Conservation (phyloP, 495 filamentous ascomycete genomes). For the Penicillium taxi region DNA sequence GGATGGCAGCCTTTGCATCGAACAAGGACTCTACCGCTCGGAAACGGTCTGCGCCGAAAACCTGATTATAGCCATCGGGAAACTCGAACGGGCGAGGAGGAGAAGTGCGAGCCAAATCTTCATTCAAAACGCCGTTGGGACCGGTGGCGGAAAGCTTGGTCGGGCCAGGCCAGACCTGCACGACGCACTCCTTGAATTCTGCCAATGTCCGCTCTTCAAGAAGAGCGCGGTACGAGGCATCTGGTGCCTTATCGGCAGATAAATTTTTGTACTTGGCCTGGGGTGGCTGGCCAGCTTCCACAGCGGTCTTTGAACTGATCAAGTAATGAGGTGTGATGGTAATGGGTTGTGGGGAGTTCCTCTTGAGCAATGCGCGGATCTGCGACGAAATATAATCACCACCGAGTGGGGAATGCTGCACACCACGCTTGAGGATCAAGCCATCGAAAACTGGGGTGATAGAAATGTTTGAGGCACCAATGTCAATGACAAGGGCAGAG, state of each 20-base stretch:
- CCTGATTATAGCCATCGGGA: conserved; percentile 89
- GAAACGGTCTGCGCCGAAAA: conserved; percentile 82
- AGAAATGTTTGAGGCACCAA: conserved; percentile 84
- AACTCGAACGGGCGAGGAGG: conserved; percentile 88
- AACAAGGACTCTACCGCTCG: conserved; percentile 79
- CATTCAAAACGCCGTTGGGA: conserved; percentile 52
- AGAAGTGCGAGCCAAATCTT: conserved; percentile 56
- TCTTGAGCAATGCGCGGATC: conserved; percentile 67
- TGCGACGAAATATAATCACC: conserved; percentile 87
- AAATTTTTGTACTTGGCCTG: conserved; percentile 64
- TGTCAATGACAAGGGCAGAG: conserved; percentile 82
- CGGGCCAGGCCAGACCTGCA: conserved; percentile 85
- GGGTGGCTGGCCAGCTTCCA: conserved; percentile 78
- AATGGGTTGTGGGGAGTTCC: conserved; percentile 65
- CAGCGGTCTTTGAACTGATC: conserved; percentile 73
- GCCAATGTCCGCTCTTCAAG: conserved; percentile 90
- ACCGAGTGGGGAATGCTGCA: conserved; percentile 73
- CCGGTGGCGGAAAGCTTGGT: conserved; percentile 53
- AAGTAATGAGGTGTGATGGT: conserved; percentile 80
- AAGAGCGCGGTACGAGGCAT: conserved; percentile 63
- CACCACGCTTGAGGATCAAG: conserved; percentile 82
- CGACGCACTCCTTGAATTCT: conserved; percentile 96
- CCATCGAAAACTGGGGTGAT: conserved; percentile 92
- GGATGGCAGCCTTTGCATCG: conserved; percentile 58
- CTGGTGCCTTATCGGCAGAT: conserved; percentile 50